Percentiles rank a stretch among this genome's conserved stretches.
Conservation (phyloP, 805 yeast species). For the Hanseniaspora guilliermondii region DNA sequence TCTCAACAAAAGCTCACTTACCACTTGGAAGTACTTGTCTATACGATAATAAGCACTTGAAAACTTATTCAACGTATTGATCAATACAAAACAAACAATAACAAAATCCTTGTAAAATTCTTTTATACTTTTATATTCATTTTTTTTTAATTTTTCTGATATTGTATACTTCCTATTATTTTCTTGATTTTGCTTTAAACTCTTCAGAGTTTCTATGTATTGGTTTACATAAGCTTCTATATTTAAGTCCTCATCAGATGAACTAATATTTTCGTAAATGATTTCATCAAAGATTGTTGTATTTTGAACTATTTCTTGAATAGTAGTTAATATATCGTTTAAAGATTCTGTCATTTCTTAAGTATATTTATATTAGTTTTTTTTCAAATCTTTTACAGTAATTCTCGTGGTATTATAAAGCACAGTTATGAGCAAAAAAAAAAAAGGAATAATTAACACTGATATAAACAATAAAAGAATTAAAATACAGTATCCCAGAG, state of each 20-base stretch:
- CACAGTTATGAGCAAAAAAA: no score
- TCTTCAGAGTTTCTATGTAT: conserved; percentile 3
- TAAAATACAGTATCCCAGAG: no score
- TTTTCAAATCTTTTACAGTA: not conserved
- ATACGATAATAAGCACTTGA: conserved; percentile 37
- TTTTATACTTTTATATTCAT: conserved; percentile 29
- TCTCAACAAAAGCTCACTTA: conserved; percentile 50
- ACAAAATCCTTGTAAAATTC: conserved; percentile 54
- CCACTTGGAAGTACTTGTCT: conserved; percentile 51
- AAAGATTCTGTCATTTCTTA: not conserved
- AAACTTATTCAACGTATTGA: conserved; percentile 40
- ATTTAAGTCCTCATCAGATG: conserved; percentile 20
- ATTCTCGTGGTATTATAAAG: no score
- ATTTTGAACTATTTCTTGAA: not conserved
- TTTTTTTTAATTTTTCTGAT: conserved; percentile 29
- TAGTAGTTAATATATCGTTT: not conserved
- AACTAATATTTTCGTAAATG: conserved; percentile 19
- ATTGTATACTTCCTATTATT: conserved; percentile 30
- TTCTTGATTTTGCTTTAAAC: not conserved
- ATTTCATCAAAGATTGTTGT: conserved; percentile 24
- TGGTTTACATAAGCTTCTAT: conserved; percentile 5
- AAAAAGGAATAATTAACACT: no score
- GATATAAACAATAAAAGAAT: no score
- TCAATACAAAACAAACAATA: conserved; percentile 38
- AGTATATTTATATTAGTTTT: not conserved